Percentiles rank a stretch among this genome's conserved stretches.
Conservation (phyloP, 2,329 filamentous ascomycete species). For the Fusarium globosum region DNA sequence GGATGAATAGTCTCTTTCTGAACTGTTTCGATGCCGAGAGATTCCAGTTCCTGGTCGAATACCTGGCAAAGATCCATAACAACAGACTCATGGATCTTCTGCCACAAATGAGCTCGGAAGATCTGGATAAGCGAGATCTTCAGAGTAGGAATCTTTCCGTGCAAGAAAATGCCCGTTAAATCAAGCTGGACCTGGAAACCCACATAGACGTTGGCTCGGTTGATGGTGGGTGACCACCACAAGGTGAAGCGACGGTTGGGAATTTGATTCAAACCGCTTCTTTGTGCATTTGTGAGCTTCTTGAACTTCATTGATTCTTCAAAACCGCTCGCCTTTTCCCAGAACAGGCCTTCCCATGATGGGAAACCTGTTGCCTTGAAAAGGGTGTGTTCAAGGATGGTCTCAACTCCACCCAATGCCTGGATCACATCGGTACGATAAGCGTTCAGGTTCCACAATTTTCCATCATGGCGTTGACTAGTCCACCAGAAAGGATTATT, state of each 20-base stretch:
- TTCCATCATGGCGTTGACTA: conserved; percentile 95
- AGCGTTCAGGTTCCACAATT: conserved; percentile 95
- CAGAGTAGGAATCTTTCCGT: conserved; percentile 97
- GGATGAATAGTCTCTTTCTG: conserved; percentile 99
- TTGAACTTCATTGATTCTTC: conserved; percentile 88
- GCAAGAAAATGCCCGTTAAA: conserved; percentile 97
- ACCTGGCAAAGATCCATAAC: conserved; percentile 99
- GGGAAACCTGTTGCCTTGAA: conserved; percentile 98
- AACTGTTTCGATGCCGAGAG: conserved; percentile 94
- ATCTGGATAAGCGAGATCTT: conserved; percentile 99
- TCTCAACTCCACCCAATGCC: conserved; percentile 94
- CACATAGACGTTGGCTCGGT: conserved; percentile 96
- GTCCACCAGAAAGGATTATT: conserved; percentile 99
- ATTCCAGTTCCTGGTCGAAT: conserved; percentile 96
- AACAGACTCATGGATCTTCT: conserved; percentile 98
- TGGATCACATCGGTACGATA: conserved; percentile 98
- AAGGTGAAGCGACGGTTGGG: conserved; percentile 98
- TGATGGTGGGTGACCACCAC: conserved; percentile 97
- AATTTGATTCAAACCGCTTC: conserved; percentile 97
- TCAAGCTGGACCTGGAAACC: conserved; percentile 99
- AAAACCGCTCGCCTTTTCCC: conserved; percentile 70
- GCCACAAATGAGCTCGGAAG: conserved; percentile 99
- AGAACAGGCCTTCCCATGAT: conserved; percentile 96
- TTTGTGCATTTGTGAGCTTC: conserved; percentile 92
- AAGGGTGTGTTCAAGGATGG: conserved; percentile 94